Evolutionary conservation across 2,329 filamentous ascomycete genomes (phyloP), one percentile per base, ranked within the genome.

Genomic region (Cadophora sp.): DNA sequence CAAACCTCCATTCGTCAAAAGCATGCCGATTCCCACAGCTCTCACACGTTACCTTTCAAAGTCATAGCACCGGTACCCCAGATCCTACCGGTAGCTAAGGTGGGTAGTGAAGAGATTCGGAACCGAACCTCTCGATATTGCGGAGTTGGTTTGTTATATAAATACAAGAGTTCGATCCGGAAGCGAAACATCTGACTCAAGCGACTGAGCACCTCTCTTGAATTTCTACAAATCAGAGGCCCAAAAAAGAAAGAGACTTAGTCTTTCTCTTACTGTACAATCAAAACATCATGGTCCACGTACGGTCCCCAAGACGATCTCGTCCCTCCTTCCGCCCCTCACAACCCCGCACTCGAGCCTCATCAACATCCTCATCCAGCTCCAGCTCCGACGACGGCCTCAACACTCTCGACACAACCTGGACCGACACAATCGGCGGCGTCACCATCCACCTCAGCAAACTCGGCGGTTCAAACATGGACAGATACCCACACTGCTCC

Each of bases 371-470:
- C 2, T 61, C 59, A 22, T 33, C 43, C 47, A 50, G 47, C 24
- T 51, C 53, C 16, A n/a, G 39, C 1, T 60, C 63, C 18, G 39
- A 43, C 9, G 47, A 65, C 22, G 33, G 45, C 8, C 27, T 51
- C 45, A 58, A 55, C 27, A 3, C 22, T 14, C 36, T 59, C 22
- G 56, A 60, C 16, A 59, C 63, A 30, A 8, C 51, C 18, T 65
- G 47, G 45, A 65, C 56, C 2, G 63, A 65, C 24, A 65, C 63
- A 5, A 65, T 65, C 55, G 63, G 63, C 7, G 63, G 63, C 8
- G 63, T 65, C 1, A 65, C 63, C 14, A 65, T 65, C 14, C 63
- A 65, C 27, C 63, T 65, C 47, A 65, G 53, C 56, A 65, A 65
- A 39, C 58, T 65, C 16, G 63, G 56, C 20, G 24, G 55, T 8